Evolutionary conservation across 805 yeast genomes (phyloP).

Genomic region (Candida maris): DNA sequence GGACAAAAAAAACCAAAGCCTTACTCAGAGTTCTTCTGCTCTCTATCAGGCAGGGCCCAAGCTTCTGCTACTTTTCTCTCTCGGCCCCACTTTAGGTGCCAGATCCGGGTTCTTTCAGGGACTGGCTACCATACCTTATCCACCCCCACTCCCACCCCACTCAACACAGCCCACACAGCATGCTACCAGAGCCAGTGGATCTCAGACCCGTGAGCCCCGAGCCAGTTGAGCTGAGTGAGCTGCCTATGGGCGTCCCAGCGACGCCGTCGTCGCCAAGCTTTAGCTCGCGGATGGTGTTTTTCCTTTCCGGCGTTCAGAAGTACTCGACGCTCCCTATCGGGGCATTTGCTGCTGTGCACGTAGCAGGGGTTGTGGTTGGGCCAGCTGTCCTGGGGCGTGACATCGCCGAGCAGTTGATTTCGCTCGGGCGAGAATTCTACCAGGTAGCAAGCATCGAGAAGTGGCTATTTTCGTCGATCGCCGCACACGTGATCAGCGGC

Average conservation of each 20-base stretch:
- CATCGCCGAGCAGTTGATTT: constrained; percentile 50
- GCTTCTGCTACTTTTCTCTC: no score
- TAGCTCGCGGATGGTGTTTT: constrained; percentile 11
- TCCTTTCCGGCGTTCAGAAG: constrained; percentile 41
- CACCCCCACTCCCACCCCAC: no score
- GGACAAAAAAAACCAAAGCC: no score
- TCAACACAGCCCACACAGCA: no score
- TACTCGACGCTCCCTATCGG: constrained; percentile 58
- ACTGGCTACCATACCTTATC: no score
- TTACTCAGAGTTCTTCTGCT: no score
- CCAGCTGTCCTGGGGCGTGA: constrained; percentile 47
- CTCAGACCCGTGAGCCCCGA: constrained; percentile 18
- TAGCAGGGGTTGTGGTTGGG: constrained; percentile 47
- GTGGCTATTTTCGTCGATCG: constrained; percentile 43
- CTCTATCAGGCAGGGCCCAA: no score
- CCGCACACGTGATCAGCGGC: constrained; percentile 54
- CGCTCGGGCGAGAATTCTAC: constrained; percentile 59
- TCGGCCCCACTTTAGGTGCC: no score
- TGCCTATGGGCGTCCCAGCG: constrained; percentile 15
- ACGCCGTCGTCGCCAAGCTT: constrained; percentile 11
- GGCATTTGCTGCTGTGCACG: constrained; percentile 55
- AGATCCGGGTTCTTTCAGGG: no score
- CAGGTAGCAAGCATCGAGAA: constrained; percentile 51
- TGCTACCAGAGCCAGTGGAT: no score
- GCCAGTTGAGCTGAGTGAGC: constrained; percentile 16